Evolutionary conservation across 2,329 filamentous ascomycete genomes (phyloP).

Genomic region (Mollisia scopiformis): DNA sequence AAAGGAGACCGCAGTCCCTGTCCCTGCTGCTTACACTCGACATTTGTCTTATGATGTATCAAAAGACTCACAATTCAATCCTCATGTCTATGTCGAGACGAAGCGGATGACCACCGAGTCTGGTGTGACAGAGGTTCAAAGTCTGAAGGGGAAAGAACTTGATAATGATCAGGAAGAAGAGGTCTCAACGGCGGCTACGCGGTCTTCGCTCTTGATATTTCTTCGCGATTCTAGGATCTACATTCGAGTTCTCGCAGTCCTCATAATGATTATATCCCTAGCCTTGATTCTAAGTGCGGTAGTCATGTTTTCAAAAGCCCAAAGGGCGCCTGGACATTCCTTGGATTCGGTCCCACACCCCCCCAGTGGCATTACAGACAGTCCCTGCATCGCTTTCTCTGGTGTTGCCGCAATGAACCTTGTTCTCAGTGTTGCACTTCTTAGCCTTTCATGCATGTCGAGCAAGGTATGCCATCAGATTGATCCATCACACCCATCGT

Average conservation of each 20-base stretch:
- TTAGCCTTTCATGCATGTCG: slow-evolving; percentile 21
- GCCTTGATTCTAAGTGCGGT: slow-evolving; percentile 24
- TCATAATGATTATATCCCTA: slow-evolving; percentile 23
- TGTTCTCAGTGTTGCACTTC: slow-evolving; percentile 13
- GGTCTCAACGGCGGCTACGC: background rate
- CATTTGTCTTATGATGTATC: slow-evolving; percentile 17
- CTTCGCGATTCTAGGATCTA: slow-evolving; percentile 40
- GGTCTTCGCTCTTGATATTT: slow-evolving; percentile 2
- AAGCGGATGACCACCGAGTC: background rate
- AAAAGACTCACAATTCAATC: background rate
- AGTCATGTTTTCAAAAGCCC: slow-evolving; percentile 19
- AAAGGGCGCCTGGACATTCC: slow-evolving; percentile 15
- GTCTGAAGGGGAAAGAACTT: background rate
- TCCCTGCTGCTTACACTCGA: slow-evolving; percentile 17
- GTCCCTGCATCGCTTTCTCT: slow-evolving; percentile 21
- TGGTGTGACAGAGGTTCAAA: background rate
- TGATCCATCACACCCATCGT: background rate
- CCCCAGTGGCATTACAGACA: slow-evolving; percentile 18
- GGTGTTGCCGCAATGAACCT: slow-evolving; percentile 22
- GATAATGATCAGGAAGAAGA: background rate
- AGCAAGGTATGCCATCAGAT: slow-evolving; percentile 17
- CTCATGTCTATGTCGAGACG: slow-evolving; percentile 4
- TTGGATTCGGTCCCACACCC: slow-evolving; percentile 11
- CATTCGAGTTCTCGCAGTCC: slow-evolving; percentile 21
- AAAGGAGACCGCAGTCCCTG: slow-evolving; percentile 5